Evolutionary conservation across 2,329 filamentous ascomycete species (phyloP).

Genomic region (Monilinia polystroma): DNA sequence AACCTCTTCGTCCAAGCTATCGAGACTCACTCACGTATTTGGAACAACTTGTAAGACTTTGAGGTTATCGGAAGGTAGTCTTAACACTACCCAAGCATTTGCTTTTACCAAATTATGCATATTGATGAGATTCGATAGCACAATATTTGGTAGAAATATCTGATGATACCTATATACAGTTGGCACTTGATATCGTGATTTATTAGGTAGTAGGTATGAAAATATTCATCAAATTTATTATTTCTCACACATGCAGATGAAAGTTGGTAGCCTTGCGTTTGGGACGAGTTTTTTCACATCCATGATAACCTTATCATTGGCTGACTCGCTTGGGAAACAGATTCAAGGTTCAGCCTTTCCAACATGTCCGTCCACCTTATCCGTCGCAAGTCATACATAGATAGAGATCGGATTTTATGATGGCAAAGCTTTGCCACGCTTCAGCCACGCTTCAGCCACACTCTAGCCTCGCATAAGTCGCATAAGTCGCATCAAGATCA

Average conservation of each 20-base stretch:
- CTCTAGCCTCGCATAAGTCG: background rate
- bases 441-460: constrained; percentile 11
- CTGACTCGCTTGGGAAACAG: background rate
- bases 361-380: no score
- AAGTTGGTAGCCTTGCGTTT: constrained; percentile 16
- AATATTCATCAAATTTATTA: background rate
- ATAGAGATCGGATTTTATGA: no score
- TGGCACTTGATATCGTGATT: background rate
- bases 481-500: no score
- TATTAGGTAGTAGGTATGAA: no score
- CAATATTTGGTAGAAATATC: background rate
- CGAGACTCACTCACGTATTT: constrained; percentile 53
- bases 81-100: constrained; percentile 59
- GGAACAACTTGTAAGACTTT: constrained; percentile 58
- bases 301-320: background rate
- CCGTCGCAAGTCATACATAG: no score
- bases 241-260: background rate
- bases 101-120: constrained; percentile 50
- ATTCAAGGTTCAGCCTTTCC: background rate
- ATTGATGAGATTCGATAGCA: background rate
- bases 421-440: background rate
- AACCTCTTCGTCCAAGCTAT: constrained; percentile 31
- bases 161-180: background rate
- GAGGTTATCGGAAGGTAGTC: constrained; percentile 58
- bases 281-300: background rate